Evolutionary conservation across 345 rosid species (phyloP).

Genomic region (Camelina hispida): DNA sequence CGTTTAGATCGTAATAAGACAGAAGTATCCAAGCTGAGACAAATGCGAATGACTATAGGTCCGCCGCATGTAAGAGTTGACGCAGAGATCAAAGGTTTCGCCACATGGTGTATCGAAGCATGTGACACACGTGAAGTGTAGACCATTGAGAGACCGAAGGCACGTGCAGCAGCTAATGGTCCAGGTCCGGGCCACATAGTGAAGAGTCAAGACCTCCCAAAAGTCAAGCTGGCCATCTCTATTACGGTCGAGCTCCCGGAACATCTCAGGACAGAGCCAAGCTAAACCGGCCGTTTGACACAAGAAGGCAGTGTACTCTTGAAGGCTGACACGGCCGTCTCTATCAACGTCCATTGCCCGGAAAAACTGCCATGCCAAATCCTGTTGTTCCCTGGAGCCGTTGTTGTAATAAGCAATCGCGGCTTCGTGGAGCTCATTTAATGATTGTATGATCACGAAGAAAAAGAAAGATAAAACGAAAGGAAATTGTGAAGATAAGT

Average conservation of each 20-base stretch:
- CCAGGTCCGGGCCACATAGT: conserved; percentile 25
- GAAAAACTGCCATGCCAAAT: conserved; percentile 17
- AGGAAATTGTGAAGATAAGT: not conserved
- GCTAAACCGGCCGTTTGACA: not conserved
- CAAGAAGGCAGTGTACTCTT: conserved; percentile 19
- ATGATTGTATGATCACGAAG: not conserved
- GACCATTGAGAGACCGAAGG: not conserved
- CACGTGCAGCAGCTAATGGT: conserved; percentile 23
- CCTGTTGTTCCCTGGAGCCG: conserved; percentile 14
- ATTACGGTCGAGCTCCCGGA: conserved; percentile 5
- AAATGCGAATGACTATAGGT: conserved; percentile 3
- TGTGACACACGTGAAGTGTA: conserved; percentile 29
- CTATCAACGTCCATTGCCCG: conserved; percentile 18
- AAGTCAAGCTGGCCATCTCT: conserved; percentile 32
- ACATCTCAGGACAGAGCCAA: conserved; percentile 8
- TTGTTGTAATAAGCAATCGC: conserved; percentile 29
- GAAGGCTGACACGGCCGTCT: conserved; percentile 15
- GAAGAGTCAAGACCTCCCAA: conserved; percentile 37
- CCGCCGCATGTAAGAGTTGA: not conserved
- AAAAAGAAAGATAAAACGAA: not conserved
- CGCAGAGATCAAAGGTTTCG: conserved; percentile 23
- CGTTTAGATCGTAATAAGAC: conserved; percentile 28
- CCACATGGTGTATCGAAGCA: conserved; percentile 22
- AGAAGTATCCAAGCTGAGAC: conserved; percentile 31
- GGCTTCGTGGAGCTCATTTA: not conserved